Conservation (phyloP, 2,329 filamentous ascomycete genomes). For the Colletotrichum tabaci region DNA sequence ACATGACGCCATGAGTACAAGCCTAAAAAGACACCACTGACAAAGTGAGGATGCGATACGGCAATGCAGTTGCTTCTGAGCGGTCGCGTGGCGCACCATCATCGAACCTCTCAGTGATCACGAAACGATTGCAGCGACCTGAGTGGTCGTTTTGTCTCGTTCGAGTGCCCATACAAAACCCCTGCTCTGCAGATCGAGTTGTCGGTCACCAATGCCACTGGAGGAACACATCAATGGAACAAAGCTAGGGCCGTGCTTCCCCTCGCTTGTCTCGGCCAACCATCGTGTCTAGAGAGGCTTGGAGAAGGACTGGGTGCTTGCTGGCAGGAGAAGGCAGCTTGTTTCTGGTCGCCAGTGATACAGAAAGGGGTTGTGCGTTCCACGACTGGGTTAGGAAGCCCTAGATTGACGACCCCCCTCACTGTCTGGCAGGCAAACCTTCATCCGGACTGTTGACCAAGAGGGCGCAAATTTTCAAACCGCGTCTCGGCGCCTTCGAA, state of each 20-base stretch:
- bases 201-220: constrained; percentile 18
- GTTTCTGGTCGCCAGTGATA: not conserved
- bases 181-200: constrained; percentile 27
- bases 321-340: constrained; percentile 5
- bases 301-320: not conserved
- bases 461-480: constrained; percentile 14
- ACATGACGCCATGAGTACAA: not conserved
- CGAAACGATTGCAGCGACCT: constrained; percentile 11
- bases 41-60: not conserved
- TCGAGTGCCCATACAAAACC: constrained; percentile 21
- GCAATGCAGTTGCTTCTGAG: constrained; percentile 22
- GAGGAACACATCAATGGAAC: constrained; percentile 1
- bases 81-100: constrained; percentile 12
- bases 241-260: constrained; percentile 9
- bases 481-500: constrained; percentile 20
- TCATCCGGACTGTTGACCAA: constrained; percentile 13
- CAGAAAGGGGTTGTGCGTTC: not conserved
- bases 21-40: not conserved
- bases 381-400: constrained; percentile 5
- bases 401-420: constrained; percentile 1
- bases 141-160: constrained; percentile 24
- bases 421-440: constrained; percentile 2
- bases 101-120: constrained; percentile 36
- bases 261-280: constrained; percentile 27
- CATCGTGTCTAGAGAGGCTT: constrained; percentile 9